Percentiles rank a stretch among this genome's conserved stretches.
Evolutionary conservation across 2,329 filamentous ascomycete species (phyloP).

Genomic region (Lachnellula occidentalis): DNA sequence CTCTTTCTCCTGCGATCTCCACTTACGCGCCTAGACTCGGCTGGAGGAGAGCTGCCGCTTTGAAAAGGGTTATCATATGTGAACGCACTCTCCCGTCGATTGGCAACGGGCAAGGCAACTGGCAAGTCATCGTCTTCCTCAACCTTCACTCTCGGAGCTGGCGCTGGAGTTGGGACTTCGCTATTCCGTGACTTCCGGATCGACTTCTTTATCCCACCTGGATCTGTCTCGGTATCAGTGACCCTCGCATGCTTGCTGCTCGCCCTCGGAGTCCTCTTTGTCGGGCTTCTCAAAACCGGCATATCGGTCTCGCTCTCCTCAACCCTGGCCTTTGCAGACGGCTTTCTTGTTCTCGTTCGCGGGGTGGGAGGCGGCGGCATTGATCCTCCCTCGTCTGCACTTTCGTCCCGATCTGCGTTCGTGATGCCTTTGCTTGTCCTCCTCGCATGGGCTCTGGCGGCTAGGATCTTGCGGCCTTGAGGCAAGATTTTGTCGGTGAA

Average conservation of each 20-base stretch:
- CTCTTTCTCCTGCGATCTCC: constrained; percentile 42
- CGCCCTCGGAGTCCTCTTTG: constrained; percentile 49
- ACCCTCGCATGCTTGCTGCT: constrained; percentile 49
- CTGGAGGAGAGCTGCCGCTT: constrained; percentile 66
- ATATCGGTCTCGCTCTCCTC: constrained; percentile 45
- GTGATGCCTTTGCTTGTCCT: constrained; percentile 82
- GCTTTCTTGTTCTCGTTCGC: constrained; percentile 49
- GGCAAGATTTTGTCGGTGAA: constrained; percentile 76
- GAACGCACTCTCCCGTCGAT: constrained; percentile 61
- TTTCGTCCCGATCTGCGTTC: constrained; percentile 61
- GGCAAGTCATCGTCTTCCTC: constrained; percentile 55
- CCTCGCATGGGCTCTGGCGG: constrained; percentile 70
- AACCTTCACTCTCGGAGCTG: constrained; percentile 43
- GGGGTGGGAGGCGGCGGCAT: constrained; percentile 45
- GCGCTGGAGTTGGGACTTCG: constrained; percentile 32
- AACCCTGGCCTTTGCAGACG: constrained; percentile 45
- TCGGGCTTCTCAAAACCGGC: constrained; percentile 41
- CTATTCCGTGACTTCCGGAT: constrained; percentile 47
- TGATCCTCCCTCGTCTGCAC: constrained; percentile 51
- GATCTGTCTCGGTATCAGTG: constrained; percentile 47
- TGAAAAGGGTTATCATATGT: constrained; percentile 92
- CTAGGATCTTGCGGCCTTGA: constrained; percentile 70
- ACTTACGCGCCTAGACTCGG: constrained; percentile 42
- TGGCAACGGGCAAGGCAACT: constrained; percentile 18
- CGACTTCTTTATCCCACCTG: constrained; percentile 38